These are phyloP conservation scores for Boletus reticuloceps DNA, from an alignment of 768 basidiomycete species.

Conservation along the genomic window DNA sequence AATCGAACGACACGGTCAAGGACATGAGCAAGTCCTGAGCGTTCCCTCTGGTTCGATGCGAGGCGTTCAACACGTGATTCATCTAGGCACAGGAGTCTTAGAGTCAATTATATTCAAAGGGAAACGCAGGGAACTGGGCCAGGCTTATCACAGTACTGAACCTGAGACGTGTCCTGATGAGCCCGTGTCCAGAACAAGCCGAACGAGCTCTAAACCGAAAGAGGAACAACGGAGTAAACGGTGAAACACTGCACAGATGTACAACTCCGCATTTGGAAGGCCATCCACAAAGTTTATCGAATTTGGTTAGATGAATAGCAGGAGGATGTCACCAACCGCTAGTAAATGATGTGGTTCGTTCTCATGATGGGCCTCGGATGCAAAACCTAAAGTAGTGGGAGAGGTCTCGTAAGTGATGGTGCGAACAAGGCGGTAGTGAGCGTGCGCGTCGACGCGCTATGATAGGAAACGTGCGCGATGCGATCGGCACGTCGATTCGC, in stretches of 20 bases:
- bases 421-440: neutral
- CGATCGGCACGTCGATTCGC: neutral
- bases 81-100: constrained; percentile 3
- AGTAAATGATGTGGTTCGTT: constrained; percentile 8
- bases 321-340: neutral
- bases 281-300: neutral
- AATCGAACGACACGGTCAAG: constrained; percentile 3
- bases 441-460: neutral
- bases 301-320: constrained; percentile 24
- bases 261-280: constrained; percentile 1
- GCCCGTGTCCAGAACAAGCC: neutral
- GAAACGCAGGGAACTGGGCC: neutral
- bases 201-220: neutral
- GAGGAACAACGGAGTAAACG: no score
- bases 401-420: constrained; percentile 18
- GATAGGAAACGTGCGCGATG: neutral
- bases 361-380: constrained; percentile 17
- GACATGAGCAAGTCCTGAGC: neutral
- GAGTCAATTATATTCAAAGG: neutral
- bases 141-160: neutral
- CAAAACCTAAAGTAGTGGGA: constrained; percentile 18
- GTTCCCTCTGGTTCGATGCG: neutral
- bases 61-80: constrained; percentile 5
- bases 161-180: constrained; percentile 1
- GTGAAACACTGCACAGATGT: neutral